Evolutionary conservation across 2,329 filamentous ascomycete genomes (phyloP).

Genomic region (Celoporthe dispersa): DNA sequence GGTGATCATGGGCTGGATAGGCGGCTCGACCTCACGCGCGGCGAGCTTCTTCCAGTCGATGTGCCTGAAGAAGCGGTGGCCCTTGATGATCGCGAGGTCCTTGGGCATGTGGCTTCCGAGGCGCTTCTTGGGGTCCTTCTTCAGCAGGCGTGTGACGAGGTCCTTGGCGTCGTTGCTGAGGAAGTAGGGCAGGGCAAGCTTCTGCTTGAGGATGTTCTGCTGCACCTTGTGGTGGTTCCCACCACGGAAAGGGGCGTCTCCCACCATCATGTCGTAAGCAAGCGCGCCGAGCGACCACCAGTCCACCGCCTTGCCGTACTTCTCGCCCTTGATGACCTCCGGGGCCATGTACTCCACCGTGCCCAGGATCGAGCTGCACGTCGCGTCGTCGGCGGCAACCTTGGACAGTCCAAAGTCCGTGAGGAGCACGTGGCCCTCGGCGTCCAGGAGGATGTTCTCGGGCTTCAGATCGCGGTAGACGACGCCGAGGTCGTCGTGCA

Average conservation of each 20-base stretch:
- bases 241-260: constrained; percentile 86
- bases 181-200: constrained; percentile 87
- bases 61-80: constrained; percentile 94
- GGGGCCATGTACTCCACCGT: constrained; percentile 99
- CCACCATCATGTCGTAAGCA: constrained; percentile 90
- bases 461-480: constrained; percentile 98
- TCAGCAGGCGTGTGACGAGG: constrained; percentile 82
- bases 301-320: constrained; percentile 93
- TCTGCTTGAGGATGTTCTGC: constrained; percentile 93
- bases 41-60: constrained; percentile 93
- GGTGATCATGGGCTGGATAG: constrained; percentile 91
- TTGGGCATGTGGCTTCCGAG: constrained; percentile 88
- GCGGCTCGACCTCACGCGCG: constrained; percentile 79
- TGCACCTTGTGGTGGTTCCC: constrained; percentile 94
- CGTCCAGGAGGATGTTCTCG: constrained; percentile 93
- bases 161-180: constrained; percentile 92
- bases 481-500: constrained; percentile 90
- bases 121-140: constrained; percentile 90
- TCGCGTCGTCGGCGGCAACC: constrained; percentile 75
- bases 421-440: constrained; percentile 87
- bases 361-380: constrained; percentile 87
- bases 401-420: constrained; percentile 98
- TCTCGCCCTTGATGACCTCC: constrained; percentile 84
- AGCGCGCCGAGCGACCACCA: constrained; percentile 98
- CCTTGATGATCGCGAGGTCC: constrained; percentile 83